Percentiles rank a stretch among this genome's conserved stretches.
Conservation (phyloP, 495 filamentous ascomycete genomes). For the Beverwykella pulmonaria region DNA sequence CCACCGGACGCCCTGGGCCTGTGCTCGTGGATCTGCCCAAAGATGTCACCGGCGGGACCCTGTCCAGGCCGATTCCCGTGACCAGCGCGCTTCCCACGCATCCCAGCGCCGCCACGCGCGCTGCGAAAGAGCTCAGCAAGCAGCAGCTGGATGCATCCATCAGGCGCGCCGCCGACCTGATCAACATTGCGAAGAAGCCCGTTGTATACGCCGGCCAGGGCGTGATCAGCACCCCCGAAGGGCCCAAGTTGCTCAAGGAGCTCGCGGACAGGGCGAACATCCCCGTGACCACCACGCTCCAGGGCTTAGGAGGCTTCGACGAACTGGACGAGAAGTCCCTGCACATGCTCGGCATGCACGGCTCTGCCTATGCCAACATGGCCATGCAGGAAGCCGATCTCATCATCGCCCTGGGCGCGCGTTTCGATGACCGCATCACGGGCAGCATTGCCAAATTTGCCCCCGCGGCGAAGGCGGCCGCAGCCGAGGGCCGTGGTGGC, state of each 20-base stretch:
- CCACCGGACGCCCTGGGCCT: slow-evolving; percentile 73
- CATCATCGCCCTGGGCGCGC: slow-evolving; percentile 73
- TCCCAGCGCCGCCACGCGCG: slow-evolving; percentile 70
- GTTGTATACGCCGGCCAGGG: slow-evolving; percentile 77
- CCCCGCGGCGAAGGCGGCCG: slow-evolving; percentile 67
- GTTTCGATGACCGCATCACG: slow-evolving; percentile 81
- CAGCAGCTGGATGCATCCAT: slow-evolving; percentile 65
- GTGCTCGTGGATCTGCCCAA: slow-evolving; percentile 80
- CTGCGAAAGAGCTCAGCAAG: slow-evolving; percentile 60
- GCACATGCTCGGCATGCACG: slow-evolving; percentile 86
- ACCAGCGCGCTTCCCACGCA: slow-evolving; percentile 63
- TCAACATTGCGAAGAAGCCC: slow-evolving; percentile 76
- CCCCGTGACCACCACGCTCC: slow-evolving; percentile 77
- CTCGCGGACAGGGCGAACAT: slow-evolving; percentile 74
- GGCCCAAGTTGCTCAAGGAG: slow-evolving; percentile 66
- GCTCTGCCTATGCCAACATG: slow-evolving; percentile 77
- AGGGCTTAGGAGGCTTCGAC: slow-evolving; percentile 76
- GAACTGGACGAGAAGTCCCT: slow-evolving; percentile 75
- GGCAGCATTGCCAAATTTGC: slow-evolving; percentile 66
- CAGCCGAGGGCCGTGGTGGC: slow-evolving; percentile 69
- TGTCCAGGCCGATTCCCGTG: slow-evolving; percentile 70
- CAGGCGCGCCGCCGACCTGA: slow-evolving; percentile 63
- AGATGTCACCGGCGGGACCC: slow-evolving; percentile 70
- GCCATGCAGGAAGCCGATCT: slow-evolving; percentile 78
- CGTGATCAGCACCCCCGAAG: slow-evolving; percentile 64